These are phyloP conservation scores for Plasmodium vinckei DNA, from an alignment of 169 alveolate genomes.

Conservation along the genomic window DNA sequence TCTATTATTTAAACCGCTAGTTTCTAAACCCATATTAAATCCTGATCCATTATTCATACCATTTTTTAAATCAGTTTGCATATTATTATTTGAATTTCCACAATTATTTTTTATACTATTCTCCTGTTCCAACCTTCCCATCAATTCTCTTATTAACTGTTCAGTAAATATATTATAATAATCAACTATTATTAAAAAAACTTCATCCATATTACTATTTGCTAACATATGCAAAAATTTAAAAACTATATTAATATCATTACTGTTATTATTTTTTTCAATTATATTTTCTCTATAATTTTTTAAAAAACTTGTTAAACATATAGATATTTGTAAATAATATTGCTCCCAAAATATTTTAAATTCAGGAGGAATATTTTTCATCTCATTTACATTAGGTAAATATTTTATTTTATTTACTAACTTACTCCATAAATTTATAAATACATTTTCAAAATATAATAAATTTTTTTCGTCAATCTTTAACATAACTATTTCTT, in stretches of 20 bases:
- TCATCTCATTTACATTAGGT: constrained; percentile 89
- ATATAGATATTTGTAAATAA: constrained; percentile 87
- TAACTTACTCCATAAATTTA: constrained; percentile 86
- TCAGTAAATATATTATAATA: constrained; percentile 96
- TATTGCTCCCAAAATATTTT: constrained; percentile 91
- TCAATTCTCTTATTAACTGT: constrained; percentile 86
- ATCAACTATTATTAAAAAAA: constrained; percentile 97
- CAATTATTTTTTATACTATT: constrained; percentile 77
- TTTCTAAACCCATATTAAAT: constrained; percentile 12
- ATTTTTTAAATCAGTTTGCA: constrained; percentile 25
- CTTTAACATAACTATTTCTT: constrained; percentile 92
- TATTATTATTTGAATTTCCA: constrained; percentile 31
- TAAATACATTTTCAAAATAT: constrained; percentile 80
- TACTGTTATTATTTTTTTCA: constrained; percentile 77
- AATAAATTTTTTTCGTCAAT: constrained; percentile 82
- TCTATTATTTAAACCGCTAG: constrained; percentile 24
- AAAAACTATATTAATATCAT: constrained; percentile 78
- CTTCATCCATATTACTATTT: constrained; percentile 93
- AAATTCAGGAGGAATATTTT: constrained; percentile 83
- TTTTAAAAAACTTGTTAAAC: constrained; percentile 86
- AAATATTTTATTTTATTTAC: constrained; percentile 84
- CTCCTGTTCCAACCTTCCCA: constrained; percentile 81
- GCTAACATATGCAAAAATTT: constrained; percentile 82
- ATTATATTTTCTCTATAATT: constrained; percentile 82
- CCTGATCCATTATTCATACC: not conserved